Base-by-base conservation (phyloP, 2,329 filamentous ascomycete species). In the Cytospora paraplurivora region DNA sequence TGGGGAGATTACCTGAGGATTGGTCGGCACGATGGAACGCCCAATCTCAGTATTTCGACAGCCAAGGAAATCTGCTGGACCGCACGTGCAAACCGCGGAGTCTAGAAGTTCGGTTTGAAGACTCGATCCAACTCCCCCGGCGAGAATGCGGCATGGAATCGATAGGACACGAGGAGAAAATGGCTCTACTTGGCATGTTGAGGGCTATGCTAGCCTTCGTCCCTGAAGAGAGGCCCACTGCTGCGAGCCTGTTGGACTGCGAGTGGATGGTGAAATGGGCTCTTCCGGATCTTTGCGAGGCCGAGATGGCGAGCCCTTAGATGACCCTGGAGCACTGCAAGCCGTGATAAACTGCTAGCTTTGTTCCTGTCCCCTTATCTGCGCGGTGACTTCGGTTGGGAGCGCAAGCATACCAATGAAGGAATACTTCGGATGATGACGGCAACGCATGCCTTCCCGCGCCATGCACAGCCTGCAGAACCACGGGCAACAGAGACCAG, bases 171-270 rank as follows among this genome's bases (percentile, higher is more conserved):
- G 8, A 59, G 17, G 44, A 59, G 44, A 50, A 6, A 34, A 13
- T 51, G 15, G 56, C 56, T 8, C 21, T 51, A 19, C 56, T 59
- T 17, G 56, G 34, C 32, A 59, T 59, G 41, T 8, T 59, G 44
- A 59, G 32, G 44, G 33, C 11, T 15, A 59, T 59, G 41, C 35
- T 50, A n/a, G 56, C 56, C 12, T 59, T 51, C 47, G n/a, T 37
- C 19, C 56, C 56, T 15, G 56, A 58, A 34, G 56, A 59, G 56
- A 59, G 56, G 41, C 44, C 56, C 15, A 51, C 56, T 50, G 56
- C 56, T 59, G 44, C 17, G 27, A 59, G 41, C 13, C 32, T 59
- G 11, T 21, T 59, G 44, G 33, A n/a, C 7, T 58, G 56, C 41
- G 44, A 58, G 32, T 51, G 56, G 56, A 58, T 58, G 56, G 33